phyloP scores from a whole-genome alignment of 805 yeast species.

The Yamadazyma laniorum region DNA sequence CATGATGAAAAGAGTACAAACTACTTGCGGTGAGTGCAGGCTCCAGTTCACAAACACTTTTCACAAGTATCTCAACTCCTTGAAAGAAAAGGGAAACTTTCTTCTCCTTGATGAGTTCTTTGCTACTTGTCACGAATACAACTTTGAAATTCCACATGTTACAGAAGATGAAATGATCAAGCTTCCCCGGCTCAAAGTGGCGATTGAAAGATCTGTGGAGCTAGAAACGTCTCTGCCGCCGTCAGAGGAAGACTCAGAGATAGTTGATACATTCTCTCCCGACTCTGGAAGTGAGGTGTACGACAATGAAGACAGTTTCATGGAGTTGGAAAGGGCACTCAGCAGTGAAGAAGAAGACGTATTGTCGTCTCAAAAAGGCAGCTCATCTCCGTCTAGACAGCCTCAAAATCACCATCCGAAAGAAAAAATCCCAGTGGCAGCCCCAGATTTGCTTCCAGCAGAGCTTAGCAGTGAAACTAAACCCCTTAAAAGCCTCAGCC shows the following conservation, averaged over 20 bases:
- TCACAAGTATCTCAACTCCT: conserved; percentile 5
- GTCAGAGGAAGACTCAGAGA: conserved; percentile 9
- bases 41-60: conserved; percentile 8
- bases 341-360: conserved; percentile 2
- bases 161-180: background rate
- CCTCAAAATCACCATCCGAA: background rate
- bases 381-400: background rate
- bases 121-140: conserved; percentile 3
- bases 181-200: conserved; percentile 1
- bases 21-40: background rate
- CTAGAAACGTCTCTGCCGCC: background rate
- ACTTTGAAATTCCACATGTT: background rate
- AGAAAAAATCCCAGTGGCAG: background rate
- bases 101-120: conserved; percentile 8
- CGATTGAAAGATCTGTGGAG: background rate
- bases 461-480: too few relatives aligned
- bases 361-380: background rate
- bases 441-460: too few relatives aligned
- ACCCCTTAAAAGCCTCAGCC: too few relatives aligned
- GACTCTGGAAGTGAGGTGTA: conserved; percentile 7
- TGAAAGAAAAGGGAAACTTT: conserved; percentile 2
- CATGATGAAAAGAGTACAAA: conserved; percentile 6
- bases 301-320: conserved; percentile 8
- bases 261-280: conserved; percentile 11
- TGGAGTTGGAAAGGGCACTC: conserved; percentile 3